Conservation (phyloP, 2,329 filamentous ascomycete species). For the Colletotrichum plurivorum region DNA sequence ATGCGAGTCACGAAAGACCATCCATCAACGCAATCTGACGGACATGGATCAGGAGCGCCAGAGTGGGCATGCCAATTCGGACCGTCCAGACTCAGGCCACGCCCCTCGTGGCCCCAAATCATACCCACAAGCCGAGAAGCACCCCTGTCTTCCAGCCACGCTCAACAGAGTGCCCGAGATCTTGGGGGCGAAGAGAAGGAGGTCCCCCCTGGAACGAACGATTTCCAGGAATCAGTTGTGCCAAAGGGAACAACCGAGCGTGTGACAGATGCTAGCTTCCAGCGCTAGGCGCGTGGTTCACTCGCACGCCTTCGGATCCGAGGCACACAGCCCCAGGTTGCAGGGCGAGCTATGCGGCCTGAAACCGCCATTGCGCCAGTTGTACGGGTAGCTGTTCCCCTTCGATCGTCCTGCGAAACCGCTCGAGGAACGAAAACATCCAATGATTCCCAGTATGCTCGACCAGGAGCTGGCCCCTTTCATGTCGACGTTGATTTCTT, state of each 20-base stretch:
- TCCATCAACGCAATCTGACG: constrained; percentile 25
- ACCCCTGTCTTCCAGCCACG: constrained; percentile 32
- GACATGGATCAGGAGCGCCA: constrained; percentile 34
- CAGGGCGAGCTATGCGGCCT: constrained; percentile 34
- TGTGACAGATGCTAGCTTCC: constrained; percentile 35
- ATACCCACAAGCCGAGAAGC: not conserved
- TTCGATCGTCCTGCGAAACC: constrained; percentile 17
- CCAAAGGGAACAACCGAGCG: constrained; percentile 36
- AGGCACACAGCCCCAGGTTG: constrained; percentile 30
- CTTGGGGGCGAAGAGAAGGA: constrained; percentile 39
- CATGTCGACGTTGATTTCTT: constrained; percentile 17
- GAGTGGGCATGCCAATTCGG: constrained; percentile 33
- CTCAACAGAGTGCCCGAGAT: constrained; percentile 36
- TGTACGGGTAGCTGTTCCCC: constrained; percentile 24
- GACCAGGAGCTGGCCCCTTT: constrained; percentile 18
- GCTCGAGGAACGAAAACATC: constrained; percentile 3
- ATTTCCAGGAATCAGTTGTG: constrained; percentile 34
- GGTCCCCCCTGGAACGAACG: constrained; percentile 32
- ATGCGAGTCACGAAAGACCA: constrained; percentile 37
- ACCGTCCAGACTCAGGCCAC: constrained; percentile 26
- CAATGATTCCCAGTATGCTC: constrained; percentile 2
- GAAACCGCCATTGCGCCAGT: constrained; percentile 42
- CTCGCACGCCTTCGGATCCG: constrained; percentile 39
- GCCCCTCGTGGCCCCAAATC: constrained; percentile 14
- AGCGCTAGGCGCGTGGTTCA: constrained; percentile 31